Evolutionary conservation across 805 yeast genomes (phyloP), one percentile per base, ranked within the genome.

Genomic region (Candida ponderosae): DNA sequence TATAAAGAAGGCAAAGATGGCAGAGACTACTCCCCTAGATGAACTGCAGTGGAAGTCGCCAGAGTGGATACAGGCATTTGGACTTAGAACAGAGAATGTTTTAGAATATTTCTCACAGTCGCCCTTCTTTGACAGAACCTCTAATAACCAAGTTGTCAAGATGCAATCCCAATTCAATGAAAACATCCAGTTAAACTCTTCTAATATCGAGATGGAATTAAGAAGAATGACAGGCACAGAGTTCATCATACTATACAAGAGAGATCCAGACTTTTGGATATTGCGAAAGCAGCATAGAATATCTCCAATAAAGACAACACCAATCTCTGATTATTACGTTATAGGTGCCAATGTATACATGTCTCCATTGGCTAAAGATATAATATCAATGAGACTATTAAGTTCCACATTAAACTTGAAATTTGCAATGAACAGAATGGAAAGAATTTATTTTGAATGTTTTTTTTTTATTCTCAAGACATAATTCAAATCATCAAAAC

Each of bases 41-140:
- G 97, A 90, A 51, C 70, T 93, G 31, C 97, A 89, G 57, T 93
- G 98, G 98, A 76, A 89, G 46, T 81, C 93, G 4, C 97, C 98
- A 1, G 98, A 93, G 59, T 93, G 96, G 94, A 87, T 93, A 45
- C 95, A 88, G 55, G 74, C 80, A 37, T 79, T 79, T 56, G 97
- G 96, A 0, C 72, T 93, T 18, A 71, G 88, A 32, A 83, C 95
- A 0, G 95, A 80, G 37, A 93, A 89, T 54, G 96, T 93, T 1
- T 70, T 93, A 17, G 97, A 93, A 41, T 93, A 93, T 60, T 89
- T 93, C 53, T 68, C 96, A 4, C 85, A 86, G 48, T 85, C 96
- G 3, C 98, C 99, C 2, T 94, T 90, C 62, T 93, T 84, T 56
- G 97, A 90, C 56, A 72, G 97, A 46, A 78, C 95, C 1, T 83